Evolutionary conservation across 192 early-diverging fungal genomes (phyloP).

Genomic region (Gryganskiella cystojenkinii): DNA sequence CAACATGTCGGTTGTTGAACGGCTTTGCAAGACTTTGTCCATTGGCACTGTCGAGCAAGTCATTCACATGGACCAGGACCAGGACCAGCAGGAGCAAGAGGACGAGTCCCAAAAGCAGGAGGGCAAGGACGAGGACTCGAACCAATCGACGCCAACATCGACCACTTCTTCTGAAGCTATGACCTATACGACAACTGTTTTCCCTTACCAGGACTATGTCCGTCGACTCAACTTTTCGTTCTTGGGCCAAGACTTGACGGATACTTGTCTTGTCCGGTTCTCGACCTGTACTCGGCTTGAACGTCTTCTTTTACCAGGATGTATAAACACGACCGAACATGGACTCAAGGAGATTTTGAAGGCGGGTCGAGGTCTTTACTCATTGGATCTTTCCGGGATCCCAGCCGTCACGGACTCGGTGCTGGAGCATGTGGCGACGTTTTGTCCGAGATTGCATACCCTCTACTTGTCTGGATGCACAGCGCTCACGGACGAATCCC

Average conservation of each 20-base stretch:
- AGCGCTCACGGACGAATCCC: constrained; percentile 2
- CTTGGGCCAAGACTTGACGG: constrained; percentile 56
- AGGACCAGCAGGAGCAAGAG: background rate
- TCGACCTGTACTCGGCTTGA: constrained; percentile 59
- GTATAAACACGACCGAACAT: constrained; percentile 54
- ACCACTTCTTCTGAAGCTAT: constrained; percentile 63
- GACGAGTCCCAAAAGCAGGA: constrained; percentile 6
- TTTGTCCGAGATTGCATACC: constrained; percentile 64
- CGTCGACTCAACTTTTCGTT: constrained; percentile 68
- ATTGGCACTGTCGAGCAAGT: background rate
- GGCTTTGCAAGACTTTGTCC: background rate
- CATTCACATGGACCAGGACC: background rate
- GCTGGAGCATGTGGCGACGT: constrained; percentile 53
- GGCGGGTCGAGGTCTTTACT: constrained; percentile 49
- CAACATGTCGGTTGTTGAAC: background rate
- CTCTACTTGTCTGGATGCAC: constrained; percentile 63
- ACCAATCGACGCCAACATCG: constrained; percentile 8
- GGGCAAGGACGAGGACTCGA: background rate
- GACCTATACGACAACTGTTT: constrained; percentile 28
- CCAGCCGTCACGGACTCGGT: constrained; percentile 55
- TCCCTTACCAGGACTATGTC: constrained; percentile 62
- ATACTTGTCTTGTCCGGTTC: constrained; percentile 54
- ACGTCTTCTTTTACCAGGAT: constrained; percentile 62
- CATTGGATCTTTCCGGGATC: constrained; percentile 65
- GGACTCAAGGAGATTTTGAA: constrained; percentile 58